A percentile compares a stretch with the other conserved stretches of the same genome.
phyloP scores from a whole-genome alignment of 1,284 basidiomycete species.

The Rhodotorula sp. region DNA sequence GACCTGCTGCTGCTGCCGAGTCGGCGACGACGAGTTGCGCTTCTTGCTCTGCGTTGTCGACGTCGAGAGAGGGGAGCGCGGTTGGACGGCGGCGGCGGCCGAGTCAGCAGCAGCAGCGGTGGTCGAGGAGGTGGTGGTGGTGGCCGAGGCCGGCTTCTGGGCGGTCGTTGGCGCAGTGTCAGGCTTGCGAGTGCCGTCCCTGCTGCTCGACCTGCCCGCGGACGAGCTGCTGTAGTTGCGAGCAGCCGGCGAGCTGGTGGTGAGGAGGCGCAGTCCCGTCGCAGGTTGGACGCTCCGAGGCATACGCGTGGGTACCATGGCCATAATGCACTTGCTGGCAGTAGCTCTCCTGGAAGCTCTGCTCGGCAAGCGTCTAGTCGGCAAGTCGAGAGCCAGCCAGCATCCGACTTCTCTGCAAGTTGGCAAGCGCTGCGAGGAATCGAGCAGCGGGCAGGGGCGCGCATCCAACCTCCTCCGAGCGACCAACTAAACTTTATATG shows the following conservation, averaged over 20 bases:
- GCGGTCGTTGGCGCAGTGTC: background rate
- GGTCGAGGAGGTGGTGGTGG: background rate
- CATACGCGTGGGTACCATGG: background rate
- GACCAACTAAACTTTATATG: too few species aligned
- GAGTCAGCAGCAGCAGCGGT: background rate
- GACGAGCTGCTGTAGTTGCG: background rate
- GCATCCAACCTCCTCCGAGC: too few species aligned
- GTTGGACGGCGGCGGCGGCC: background rate
- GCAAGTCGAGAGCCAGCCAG: too few species aligned
- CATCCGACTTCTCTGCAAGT: too few species aligned
- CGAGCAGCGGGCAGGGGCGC: too few species aligned
- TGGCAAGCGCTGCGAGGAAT: too few species aligned
- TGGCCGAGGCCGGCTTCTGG: background rate
- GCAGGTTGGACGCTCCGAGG: background rate
- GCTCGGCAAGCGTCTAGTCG: too few species aligned
- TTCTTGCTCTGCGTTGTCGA: background rate
- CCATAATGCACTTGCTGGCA: background rate
- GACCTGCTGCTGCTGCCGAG: background rate
- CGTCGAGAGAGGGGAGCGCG: background rate
- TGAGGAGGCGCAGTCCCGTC: background rate
- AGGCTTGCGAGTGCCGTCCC: constrained; percentile 2
- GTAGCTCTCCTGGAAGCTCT: too few species aligned
- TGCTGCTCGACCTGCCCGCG: constrained; percentile 6
- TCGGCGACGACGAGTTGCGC: background rate
- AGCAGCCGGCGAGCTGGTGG: background rate